These are phyloP conservation scores for Coemansia sp. DNA, from an alignment of 192 early-diverging fungal species.

Conservation along the genomic window DNA sequence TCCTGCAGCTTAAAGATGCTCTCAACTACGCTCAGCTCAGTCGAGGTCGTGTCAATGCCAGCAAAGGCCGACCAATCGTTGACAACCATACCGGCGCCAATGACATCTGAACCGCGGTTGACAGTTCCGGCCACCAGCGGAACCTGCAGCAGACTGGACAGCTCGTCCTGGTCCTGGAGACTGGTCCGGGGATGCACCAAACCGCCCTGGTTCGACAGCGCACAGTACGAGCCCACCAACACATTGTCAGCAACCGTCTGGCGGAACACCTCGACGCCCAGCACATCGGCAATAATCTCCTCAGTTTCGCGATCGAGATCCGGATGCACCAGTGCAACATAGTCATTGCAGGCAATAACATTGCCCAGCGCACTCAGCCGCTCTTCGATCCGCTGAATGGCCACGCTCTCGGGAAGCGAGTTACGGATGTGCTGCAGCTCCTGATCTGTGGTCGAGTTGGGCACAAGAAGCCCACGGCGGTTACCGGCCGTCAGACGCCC, in stretches of 20 bases:
- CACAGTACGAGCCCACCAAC: slow-evolving; percentile 92
- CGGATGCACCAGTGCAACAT: slow-evolving; percentile 97
- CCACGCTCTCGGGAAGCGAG: slow-evolving; percentile 88
- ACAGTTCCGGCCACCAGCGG: slow-evolving; percentile 98
- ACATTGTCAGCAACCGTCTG: slow-evolving; percentile 98
- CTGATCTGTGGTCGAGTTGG: slow-evolving; percentile 94
- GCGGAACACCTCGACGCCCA: slow-evolving; percentile 97
- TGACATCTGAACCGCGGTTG: slow-evolving; percentile 96
- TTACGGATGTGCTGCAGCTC: slow-evolving; percentile 97
- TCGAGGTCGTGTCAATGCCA: slow-evolving; percentile 93
- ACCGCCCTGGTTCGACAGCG: slow-evolving; percentile 96
- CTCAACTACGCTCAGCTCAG: slow-evolving; percentile 96
- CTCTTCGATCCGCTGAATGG: slow-evolving; percentile 97
- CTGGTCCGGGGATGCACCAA: slow-evolving; percentile 94
- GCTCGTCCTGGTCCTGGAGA: slow-evolving; percentile 96
- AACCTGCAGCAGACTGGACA: slow-evolving; percentile 94
- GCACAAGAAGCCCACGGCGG: slow-evolving; percentile 90
- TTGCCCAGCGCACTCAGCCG: slow-evolving; percentile 96
- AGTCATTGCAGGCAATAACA: slow-evolving; percentile 99
- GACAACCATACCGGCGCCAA: slow-evolving; percentile 95
- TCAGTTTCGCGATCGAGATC: slow-evolving; percentile 98
- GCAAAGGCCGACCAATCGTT: slow-evolving; percentile 99
- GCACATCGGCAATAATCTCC: slow-evolving; percentile 98
- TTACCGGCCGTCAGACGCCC: slow-evolving; percentile 94
- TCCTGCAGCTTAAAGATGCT: slow-evolving; percentile 98